Conservation (phyloP, 805 yeast species). For the Lipomyces kockii region DNA sequence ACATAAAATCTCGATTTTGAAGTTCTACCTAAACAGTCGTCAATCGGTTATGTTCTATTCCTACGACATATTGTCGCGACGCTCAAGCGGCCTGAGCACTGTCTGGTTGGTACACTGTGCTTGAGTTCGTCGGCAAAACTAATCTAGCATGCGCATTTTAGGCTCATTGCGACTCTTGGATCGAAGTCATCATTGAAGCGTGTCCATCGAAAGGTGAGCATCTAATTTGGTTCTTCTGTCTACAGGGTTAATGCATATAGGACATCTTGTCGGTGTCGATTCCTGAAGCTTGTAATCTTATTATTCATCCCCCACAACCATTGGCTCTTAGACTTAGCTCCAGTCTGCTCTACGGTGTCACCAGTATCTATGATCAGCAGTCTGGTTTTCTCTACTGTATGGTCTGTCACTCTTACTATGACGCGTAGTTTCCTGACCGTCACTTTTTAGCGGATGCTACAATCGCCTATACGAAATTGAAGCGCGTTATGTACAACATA, state of each 20-base stretch:
- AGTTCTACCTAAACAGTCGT: too few species aligned
- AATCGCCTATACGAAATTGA: conserved; percentile 14
- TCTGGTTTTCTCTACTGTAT: conserved; percentile 26
- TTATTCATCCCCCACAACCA: conserved; percentile 39
- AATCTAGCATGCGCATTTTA: conserved; percentile 1
- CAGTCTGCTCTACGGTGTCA: conserved; percentile 36
- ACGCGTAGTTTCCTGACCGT: not conserved
- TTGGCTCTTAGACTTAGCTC: conserved; percentile 40
- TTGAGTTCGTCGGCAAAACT: not conserved
- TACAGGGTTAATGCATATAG: conserved; percentile 1
- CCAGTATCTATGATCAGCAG: conserved; percentile 37
- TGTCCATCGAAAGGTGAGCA: conserved; percentile 33
- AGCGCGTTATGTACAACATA: conserved; percentile 6
- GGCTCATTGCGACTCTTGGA: conserved; percentile 40
- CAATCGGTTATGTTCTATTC: conserved; percentile 34
- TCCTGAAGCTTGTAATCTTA: conserved; percentile 34
- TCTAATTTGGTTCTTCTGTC: not conserved
- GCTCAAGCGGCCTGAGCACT: conserved; percentile 33
- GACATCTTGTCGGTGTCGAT: conserved; percentile 39
- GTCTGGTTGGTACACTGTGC: conserved; percentile 32
- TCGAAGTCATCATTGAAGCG: conserved; percentile 35
- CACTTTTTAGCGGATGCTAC: conserved; percentile 17
- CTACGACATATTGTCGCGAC: conserved; percentile 26
- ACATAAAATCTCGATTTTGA: not conserved
- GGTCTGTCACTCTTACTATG: conserved; percentile 10